A percentile compares a stretch with the other conserved stretches of the same genome.
Evolutionary conservation across 2,329 filamentous ascomycete genomes (phyloP).

Genomic region (Reticulascus tulasneorum): DNA sequence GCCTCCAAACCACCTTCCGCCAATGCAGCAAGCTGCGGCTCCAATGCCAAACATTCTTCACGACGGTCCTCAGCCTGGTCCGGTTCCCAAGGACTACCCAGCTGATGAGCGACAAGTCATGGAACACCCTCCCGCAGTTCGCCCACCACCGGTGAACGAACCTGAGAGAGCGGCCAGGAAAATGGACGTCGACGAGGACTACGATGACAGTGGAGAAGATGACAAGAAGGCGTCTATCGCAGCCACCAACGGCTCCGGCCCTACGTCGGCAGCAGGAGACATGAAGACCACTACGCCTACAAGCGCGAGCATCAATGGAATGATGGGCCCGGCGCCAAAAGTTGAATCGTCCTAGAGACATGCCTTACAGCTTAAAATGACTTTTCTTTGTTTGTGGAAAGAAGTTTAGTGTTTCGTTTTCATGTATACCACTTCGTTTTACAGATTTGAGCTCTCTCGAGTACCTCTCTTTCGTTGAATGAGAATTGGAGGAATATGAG

Average conservation of each 20-base stretch:
- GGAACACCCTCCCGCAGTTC: slow-evolving; percentile 40
- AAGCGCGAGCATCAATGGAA: slow-evolving; percentile 43
- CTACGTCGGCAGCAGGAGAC: slow-evolving; percentile 46
- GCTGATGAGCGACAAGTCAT: slow-evolving; percentile 54
- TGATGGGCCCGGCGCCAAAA: slow-evolving; percentile 42
- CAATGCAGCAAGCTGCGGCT: slow-evolving; percentile 58
- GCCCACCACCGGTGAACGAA: slow-evolving; percentile 59
- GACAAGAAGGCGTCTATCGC: slow-evolving; percentile 56
- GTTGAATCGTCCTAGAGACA: slow-evolving; percentile 32
- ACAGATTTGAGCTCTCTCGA: slow-evolving; percentile 3
- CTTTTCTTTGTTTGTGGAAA: slow-evolving; percentile 12
- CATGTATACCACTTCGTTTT: slow-evolving; percentile 17
- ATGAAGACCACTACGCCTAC: slow-evolving; percentile 53
- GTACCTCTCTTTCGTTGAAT: slow-evolving; percentile 1
- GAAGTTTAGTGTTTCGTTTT: slow-evolving; percentile 7
- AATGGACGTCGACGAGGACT: slow-evolving; percentile 97
- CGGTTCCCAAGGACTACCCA: slow-evolving; percentile 46
- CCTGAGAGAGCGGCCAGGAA: slow-evolving; percentile 80
- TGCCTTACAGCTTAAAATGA: slow-evolving; percentile 7
- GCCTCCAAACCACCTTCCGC: slow-evolving; percentile 52
- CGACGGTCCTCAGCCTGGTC: slow-evolving; percentile 35
- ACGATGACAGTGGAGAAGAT: slow-evolving; percentile 91
- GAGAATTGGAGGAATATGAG: not conserved
- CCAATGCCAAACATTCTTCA: slow-evolving; percentile 51
- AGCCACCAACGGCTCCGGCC: slow-evolving; percentile 36